A percentile compares a stretch with the other conserved stretches of the same genome.
Conservation (phyloP, 805 yeast species). For the Metahyphopichia silvanorum region DNA sequence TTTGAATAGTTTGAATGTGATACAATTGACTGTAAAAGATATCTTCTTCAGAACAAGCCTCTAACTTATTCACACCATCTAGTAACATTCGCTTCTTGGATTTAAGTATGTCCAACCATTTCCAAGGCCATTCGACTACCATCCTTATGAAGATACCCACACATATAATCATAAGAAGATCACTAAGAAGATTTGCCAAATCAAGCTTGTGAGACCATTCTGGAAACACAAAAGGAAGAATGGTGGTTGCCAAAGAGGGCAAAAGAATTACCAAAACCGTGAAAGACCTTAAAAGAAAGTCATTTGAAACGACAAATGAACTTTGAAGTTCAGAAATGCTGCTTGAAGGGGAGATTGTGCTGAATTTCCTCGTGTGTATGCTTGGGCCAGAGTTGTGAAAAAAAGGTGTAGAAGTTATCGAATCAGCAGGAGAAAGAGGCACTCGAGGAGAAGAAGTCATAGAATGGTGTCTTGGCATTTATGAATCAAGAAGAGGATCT, state of each 20-base stretch:
- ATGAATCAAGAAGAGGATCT: too few relatives aligned
- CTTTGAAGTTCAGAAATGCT: too few relatives aligned
- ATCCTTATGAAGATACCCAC: slow-evolving; percentile 32
- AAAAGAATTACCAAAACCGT: slow-evolving; percentile 1
- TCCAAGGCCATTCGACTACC: slow-evolving; percentile 41
- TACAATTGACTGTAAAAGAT: slow-evolving; percentile 4
- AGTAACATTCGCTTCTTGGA: slow-evolving; percentile 11
- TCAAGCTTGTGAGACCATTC: slow-evolving; percentile 7
- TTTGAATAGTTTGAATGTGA: slow-evolving; percentile 4
- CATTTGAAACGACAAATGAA: too few relatives aligned
- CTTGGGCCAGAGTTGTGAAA: too few relatives aligned
- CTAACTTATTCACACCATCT: background rate
- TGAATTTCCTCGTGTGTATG: too few relatives aligned
- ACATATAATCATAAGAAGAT: slow-evolving; percentile 26
- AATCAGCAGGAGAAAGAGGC: too few relatives aligned
- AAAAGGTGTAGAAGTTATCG: too few relatives aligned
- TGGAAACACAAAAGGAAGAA: background rate
- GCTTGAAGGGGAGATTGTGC: too few relatives aligned
- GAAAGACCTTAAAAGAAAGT: background rate
- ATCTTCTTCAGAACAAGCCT: background rate
- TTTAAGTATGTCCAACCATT: slow-evolving; percentile 32
- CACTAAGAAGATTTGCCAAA: slow-evolving; percentile 25
- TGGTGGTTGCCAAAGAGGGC: slow-evolving; percentile 1
- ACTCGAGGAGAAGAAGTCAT: too few relatives aligned
- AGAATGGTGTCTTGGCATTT: too few relatives aligned